A percentile compares a stretch with the other conserved stretches of the same genome.
Conservation (phyloP, 192 early-diverging fungal species). For the Backusella morwellensis region DNA sequence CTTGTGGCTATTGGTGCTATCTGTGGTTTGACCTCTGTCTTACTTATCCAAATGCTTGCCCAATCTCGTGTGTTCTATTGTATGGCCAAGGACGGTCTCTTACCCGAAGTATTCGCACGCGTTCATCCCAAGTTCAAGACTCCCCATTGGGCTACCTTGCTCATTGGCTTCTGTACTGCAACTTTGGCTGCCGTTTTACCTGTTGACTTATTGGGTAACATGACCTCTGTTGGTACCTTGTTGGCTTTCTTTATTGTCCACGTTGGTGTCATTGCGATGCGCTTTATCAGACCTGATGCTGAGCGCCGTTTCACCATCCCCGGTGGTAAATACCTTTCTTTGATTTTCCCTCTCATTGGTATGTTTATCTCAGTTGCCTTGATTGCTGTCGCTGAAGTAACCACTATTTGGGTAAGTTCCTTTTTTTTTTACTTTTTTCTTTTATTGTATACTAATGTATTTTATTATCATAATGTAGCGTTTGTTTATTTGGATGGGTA, state of each 20-base stretch:
- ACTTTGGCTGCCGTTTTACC: slow-evolving; percentile 72
- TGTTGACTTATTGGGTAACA: slow-evolving; percentile 77
- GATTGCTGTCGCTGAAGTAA: slow-evolving; percentile 60
- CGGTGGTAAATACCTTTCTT: slow-evolving; percentile 36
- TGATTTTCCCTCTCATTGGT: slow-evolving; percentile 65
- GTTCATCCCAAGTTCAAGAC: slow-evolving; percentile 75
- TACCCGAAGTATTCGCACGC: slow-evolving; percentile 69
- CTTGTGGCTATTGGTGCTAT: slow-evolving; percentile 77
- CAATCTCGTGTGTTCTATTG: slow-evolving; percentile 88
- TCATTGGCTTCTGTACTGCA: slow-evolving; percentile 63
- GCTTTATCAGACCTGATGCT: slow-evolving; percentile 67
- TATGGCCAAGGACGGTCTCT: slow-evolving; percentile 86
- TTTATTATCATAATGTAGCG: slow-evolving; percentile 31
- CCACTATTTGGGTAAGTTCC: slow-evolving; percentile 51
- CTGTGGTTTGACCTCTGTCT: slow-evolving; percentile 75
- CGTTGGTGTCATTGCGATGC: slow-evolving; percentile 70
- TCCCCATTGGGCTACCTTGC: slow-evolving; percentile 70
- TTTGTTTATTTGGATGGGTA: slow-evolving; percentile 73
- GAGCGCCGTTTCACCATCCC: slow-evolving; percentile 73
- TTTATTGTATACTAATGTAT: slow-evolving; percentile 36
- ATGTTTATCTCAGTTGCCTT: slow-evolving; percentile 58
- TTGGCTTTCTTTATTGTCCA: slow-evolving; percentile 88
- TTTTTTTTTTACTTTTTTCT: slow-evolving; percentile 41
- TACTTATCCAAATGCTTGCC: slow-evolving; percentile 70
- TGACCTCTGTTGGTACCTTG: slow-evolving; percentile 85